A percentile compares a stretch with the other conserved stretches of the same genome.
Evolutionary conservation across 768 basidiomycete species (phyloP).

Genomic region (Pseudohyphozyma bogoriensis): DNA sequence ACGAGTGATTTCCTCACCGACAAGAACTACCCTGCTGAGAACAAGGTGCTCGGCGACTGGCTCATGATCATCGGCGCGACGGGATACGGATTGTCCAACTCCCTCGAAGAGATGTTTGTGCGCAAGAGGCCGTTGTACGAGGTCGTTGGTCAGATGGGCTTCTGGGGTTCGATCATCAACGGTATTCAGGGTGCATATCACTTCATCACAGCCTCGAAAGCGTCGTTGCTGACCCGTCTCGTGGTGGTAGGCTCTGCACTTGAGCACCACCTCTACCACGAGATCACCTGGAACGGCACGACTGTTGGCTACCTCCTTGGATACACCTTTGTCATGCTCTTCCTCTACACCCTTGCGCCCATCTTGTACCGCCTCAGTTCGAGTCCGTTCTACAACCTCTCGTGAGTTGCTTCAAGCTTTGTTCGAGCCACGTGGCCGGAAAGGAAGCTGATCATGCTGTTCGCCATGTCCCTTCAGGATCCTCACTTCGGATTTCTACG

Average conservation of each 20-base stretch:
- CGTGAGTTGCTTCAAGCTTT: not conserved
- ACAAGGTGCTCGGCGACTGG: slow-evolving; percentile 21
- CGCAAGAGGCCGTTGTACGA: slow-evolving; percentile 31
- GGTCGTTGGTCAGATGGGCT: slow-evolving; percentile 34
- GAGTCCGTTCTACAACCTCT: slow-evolving; percentile 31
- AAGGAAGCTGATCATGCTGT: not conserved
- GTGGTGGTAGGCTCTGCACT: not conserved
- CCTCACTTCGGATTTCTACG: slow-evolving; percentile 26
- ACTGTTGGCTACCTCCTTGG: slow-evolving; percentile 28
- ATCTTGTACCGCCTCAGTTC: slow-evolving; percentile 24
- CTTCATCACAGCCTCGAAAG: not conserved
- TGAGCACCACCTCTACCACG: slow-evolving; percentile 26
- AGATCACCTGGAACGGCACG: slow-evolving; percentile 27
- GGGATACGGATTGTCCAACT: slow-evolving; percentile 26
- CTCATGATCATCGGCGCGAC: slow-evolving; percentile 29
- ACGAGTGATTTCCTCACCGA: slow-evolving; percentile 28
- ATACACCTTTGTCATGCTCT: slow-evolving; percentile 29
- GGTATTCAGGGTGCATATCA: slow-evolving; percentile 29
- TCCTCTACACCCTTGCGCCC: slow-evolving; percentile 29
- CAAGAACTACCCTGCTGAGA: slow-evolving; percentile 13
- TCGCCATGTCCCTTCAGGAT: slow-evolving; percentile 2
- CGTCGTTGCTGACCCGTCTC: too few relatives aligned
- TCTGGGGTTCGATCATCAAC: slow-evolving; percentile 30
- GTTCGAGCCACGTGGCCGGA: not conserved
- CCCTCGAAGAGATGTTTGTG: slow-evolving; percentile 32